phyloP scores from a whole-genome alignment of 129 eudicot species.

The Chrysanthemum seticuspe region DNA sequence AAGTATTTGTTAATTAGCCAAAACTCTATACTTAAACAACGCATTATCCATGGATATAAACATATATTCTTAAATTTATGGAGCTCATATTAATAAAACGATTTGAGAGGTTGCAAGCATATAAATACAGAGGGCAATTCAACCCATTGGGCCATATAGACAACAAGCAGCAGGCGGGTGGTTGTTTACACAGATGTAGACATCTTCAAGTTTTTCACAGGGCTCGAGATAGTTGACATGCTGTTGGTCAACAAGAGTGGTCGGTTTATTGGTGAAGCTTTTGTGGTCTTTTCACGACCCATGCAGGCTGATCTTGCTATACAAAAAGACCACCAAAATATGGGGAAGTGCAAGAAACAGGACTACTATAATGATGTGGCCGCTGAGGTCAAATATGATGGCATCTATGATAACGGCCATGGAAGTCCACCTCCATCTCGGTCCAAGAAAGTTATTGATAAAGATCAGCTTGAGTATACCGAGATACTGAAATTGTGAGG shows the following conservation, averaged over 20 bases:
- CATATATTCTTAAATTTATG: too few species aligned
- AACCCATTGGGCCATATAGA: too few species aligned
- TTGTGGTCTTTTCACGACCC: slow-evolving; percentile 74
- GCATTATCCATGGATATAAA: too few species aligned
- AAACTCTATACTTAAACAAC: too few species aligned
- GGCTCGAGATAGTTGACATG: slow-evolving; percentile 82
- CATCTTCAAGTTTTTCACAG: slow-evolving; percentile 80
- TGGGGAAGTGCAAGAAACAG: slow-evolving; percentile 93
- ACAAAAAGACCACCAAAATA: slow-evolving; percentile 71
- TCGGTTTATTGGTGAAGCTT: slow-evolving; percentile 81
- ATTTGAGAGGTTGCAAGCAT: background rate
- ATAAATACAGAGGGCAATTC: too few species aligned
- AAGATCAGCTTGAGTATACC: slow-evolving; percentile 78
- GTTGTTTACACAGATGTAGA: slow-evolving; percentile 76
- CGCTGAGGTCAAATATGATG: slow-evolving; percentile 69
- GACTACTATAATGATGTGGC: slow-evolving; percentile 92
- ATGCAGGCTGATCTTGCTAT: slow-evolving; percentile 83
- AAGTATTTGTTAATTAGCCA: too few species aligned
- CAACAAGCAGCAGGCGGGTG: too few species aligned
- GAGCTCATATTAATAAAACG: too few species aligned
- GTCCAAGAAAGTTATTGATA: slow-evolving; percentile 66
- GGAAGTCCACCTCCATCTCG: slow-evolving; percentile 62
- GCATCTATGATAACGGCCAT: slow-evolving; percentile 37
- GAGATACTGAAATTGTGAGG: slow-evolving; percentile 85
- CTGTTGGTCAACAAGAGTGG: slow-evolving; percentile 76